Evolutionary conservation across 768 basidiomycete genomes (phyloP).

Genomic region (Lactarius hatsudake): DNA sequence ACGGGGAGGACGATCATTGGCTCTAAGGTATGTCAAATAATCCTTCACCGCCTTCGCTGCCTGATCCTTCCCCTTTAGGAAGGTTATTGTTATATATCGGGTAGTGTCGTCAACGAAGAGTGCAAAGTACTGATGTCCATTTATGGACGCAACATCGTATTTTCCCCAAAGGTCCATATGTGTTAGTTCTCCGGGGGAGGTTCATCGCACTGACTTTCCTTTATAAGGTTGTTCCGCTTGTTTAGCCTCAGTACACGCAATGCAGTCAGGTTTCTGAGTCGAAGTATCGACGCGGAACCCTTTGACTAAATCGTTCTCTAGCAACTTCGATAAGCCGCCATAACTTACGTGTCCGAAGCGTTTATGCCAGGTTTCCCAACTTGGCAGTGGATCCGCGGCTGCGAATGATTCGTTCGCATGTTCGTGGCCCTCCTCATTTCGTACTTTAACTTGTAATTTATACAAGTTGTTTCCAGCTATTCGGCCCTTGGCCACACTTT

Average conservation of each 20-base stretch:
- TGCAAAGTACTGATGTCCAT: background rate
- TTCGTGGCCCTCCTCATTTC: too few relatives aligned
- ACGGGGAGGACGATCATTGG: too few relatives aligned
- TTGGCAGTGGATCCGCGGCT: too few relatives aligned
- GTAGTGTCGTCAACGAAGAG: background rate
- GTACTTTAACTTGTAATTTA: too few relatives aligned
- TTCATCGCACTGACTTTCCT: rapidly evolving
- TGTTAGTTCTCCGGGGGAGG: background rate
- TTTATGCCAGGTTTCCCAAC: background rate
- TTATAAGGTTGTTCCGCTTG: background rate
- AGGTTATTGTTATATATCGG: background rate
- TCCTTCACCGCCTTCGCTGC: too few relatives aligned
- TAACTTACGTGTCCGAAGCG: background rate
- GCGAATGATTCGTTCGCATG: too few relatives aligned
- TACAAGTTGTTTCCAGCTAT: too few relatives aligned
- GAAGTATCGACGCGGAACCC: background rate
- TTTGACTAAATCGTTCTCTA: rapidly evolving
- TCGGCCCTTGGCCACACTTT: too few relatives aligned
- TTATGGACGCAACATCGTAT: background rate
- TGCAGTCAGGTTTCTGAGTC: background rate
- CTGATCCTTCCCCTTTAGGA: too few relatives aligned
- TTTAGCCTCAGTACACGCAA: background rate
- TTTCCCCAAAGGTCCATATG: background rate
- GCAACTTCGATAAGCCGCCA: background rate
- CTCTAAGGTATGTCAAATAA: too few relatives aligned